These are phyloP conservation scores for Paramecium pentaurelia DNA, from an alignment of 73 alveolate genomes.

Conservation along the genomic window DNA sequence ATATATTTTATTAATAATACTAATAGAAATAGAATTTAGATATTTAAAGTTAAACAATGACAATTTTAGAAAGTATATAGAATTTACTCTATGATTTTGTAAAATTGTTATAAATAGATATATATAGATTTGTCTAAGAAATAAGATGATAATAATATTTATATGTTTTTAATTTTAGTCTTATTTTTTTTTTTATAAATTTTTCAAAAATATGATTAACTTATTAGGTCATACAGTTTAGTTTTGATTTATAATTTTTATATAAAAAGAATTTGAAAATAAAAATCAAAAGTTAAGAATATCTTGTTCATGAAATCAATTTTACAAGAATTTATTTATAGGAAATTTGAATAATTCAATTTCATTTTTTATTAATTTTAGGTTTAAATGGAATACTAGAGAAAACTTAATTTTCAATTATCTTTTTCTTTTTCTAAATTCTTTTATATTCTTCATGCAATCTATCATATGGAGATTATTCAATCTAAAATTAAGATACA, in stretches of 20 bases:
- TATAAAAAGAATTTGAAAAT: constrained; percentile 57
- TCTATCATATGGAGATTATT: not conserved
- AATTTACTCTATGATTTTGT: not conserved
- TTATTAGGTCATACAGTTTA: constrained; percentile 55
- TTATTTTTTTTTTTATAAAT: not conserved
- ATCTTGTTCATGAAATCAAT: constrained; percentile 21
- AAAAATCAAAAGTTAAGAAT: constrained; percentile 42
- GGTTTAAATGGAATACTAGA: not conserved
- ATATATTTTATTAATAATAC: too few relatives aligned
- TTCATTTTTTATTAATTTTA: not conserved
- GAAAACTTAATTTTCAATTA: not conserved
- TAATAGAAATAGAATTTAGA: too few relatives aligned
- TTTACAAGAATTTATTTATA: constrained; percentile 44
- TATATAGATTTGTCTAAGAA: too few relatives aligned
- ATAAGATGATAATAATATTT: too few relatives aligned
- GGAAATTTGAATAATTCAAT: not conserved
- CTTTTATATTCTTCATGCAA: not conserved
- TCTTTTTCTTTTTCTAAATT: not conserved
- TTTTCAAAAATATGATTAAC: not conserved
- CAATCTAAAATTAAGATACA: not conserved
- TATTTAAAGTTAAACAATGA: too few relatives aligned
- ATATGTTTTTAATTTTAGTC: not conserved
- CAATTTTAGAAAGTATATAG: not conserved
- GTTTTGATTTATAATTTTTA: constrained; percentile 68
- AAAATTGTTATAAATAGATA: too few relatives aligned